Conservation (phyloP, 768 basidiomycete species). For the Rhizopogon vesiculosus region DNA sequence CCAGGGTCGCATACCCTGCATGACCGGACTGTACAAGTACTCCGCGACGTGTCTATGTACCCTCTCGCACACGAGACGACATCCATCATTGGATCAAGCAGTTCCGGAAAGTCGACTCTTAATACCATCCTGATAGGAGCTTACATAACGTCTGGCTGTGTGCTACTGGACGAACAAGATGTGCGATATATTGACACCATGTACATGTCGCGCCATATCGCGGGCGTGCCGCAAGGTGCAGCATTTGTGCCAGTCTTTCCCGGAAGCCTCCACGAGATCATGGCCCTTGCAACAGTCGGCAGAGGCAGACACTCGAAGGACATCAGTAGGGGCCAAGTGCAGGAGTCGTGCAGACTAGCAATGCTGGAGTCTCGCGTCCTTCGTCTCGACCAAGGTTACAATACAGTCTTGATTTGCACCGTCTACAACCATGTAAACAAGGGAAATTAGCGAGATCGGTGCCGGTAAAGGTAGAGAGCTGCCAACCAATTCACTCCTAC, state of each 20-base stretch:
- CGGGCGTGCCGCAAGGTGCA: constrained; percentile 73
- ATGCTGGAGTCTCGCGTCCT: too few relatives aligned
- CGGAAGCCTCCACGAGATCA: constrained; percentile 77
- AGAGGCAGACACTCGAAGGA: constrained; percentile 37
- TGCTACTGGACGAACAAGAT: constrained; percentile 80
- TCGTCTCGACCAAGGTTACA: too few relatives aligned
- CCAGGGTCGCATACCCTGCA: constrained; percentile 53
- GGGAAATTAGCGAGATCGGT: too few relatives aligned
- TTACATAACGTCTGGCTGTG: constrained; percentile 62
- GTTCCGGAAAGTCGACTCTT: constrained; percentile 74
- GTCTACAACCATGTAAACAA: too few relatives aligned
- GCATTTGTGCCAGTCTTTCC: constrained; percentile 61
- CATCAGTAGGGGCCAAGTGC: constrained; percentile 64
- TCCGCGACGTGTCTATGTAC: too few relatives aligned
- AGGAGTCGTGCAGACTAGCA: constrained; percentile 59
- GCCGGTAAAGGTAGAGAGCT: too few relatives aligned
- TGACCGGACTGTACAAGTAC: constrained; percentile 29
- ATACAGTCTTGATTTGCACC: too few relatives aligned
- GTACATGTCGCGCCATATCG: constrained; percentile 66
- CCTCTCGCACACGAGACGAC: too few relatives aligned
- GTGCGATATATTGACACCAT: constrained; percentile 63
- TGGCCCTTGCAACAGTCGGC: constrained; percentile 71
- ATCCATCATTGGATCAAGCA: constrained; percentile 31
- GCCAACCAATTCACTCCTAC: too few relatives aligned
- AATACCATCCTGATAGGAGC: constrained; percentile 66